Percentiles rank a stretch among this genome's conserved stretches.
phyloP scores from a whole-genome alignment of 371 early-diverging fungal genomes.

The Lichtheimia hyalospora region DNA sequence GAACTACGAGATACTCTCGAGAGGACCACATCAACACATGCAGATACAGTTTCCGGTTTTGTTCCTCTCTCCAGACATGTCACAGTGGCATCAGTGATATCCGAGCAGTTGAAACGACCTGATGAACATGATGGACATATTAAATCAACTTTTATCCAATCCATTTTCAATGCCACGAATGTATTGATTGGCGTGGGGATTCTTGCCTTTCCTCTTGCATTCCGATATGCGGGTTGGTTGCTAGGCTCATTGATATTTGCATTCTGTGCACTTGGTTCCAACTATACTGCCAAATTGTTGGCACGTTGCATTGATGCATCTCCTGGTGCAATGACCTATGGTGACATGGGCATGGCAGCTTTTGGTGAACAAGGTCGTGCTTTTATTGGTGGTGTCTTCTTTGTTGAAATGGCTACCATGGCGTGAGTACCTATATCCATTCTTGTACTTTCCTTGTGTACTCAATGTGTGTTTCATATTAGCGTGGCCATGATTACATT shows the following conservation, averaged over 20 bases:
- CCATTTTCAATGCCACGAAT: slow-evolving; percentile 60
- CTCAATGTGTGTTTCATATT: slow-evolving; percentile 1
- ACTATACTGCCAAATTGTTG: slow-evolving; percentile 59
- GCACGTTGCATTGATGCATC: slow-evolving; percentile 28
- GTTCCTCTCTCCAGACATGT: slow-evolving; percentile 13
- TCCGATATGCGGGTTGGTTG: slow-evolving; percentile 49
- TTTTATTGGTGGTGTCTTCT: slow-evolving; percentile 48
- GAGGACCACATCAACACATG: not conserved
- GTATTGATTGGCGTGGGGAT: slow-evolving; percentile 63
- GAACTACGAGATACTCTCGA: not conserved
- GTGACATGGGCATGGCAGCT: slow-evolving; percentile 66
- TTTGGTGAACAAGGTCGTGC: slow-evolving; percentile 58
- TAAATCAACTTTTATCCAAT: slow-evolving; percentile 32
- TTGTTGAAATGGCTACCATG: slow-evolving; percentile 65
- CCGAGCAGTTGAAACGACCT: slow-evolving; percentile 11
- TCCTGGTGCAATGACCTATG: slow-evolving; percentile 43
- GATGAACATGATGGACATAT: not conserved
- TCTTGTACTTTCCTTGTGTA: not conserved
- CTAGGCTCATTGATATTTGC: slow-evolving; percentile 52
- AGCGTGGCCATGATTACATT: slow-evolving; percentile 38
- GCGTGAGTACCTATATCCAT: slow-evolving; percentile 18
- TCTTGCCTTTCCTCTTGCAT: slow-evolving; percentile 35
- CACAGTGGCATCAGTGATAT: slow-evolving; percentile 18
- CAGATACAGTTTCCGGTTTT: not conserved
- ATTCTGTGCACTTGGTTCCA: slow-evolving; percentile 44